Evolutionary conservation across 768 basidiomycete species (phyloP), one percentile per base, ranked within the genome.

Genomic region (Hygrocybe punicea): DNA sequence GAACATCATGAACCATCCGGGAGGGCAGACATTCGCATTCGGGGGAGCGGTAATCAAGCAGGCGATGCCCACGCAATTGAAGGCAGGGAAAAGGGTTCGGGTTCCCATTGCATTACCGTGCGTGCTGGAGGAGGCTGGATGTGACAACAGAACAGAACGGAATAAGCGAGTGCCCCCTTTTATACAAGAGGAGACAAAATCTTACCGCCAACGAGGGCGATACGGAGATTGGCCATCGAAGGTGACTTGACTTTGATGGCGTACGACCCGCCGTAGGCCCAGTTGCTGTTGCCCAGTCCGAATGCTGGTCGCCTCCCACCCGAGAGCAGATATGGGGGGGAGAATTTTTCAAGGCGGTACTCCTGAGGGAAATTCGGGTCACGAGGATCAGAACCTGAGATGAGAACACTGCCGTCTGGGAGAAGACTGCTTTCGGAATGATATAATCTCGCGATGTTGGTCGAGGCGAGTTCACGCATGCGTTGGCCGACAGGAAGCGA

Each of bases 41-140:
- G 89, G 89, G 7, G 90, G 91, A 0, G 89, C 86, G 5, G 82
- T 82, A 63, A 97, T 85, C 7, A 85, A 86, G 64, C 94, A 87
- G 1, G 81, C 83, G 48, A 80, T 85, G 14, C 87, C 91, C 1
- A 78, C 63, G 67, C 84, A 88, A n/a, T 7, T 21, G n/a, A 47
- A 23, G 6, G 45, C 45, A 67, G 64, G 53, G 25, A 47, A 13
- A 13, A 47, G 6, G 45, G 45, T 47, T n/a, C 45, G 45, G 11
- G 7, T 47, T n/a, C 17, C 45, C 45, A 47, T 47, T 13, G 45
- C 23, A 17, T 47, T 47, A 23, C 45, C 45, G 45, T 47, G 45
- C 6, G 45, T 47, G 45, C 45, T 47, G 17, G 45, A 47, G 11
- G 45, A 4, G 21, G 45, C 45, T 47, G 19, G 36, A 39, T 9